Conservation (phyloP, 2,329 filamentous ascomycete species). For the Pyricularia grisea region DNA sequence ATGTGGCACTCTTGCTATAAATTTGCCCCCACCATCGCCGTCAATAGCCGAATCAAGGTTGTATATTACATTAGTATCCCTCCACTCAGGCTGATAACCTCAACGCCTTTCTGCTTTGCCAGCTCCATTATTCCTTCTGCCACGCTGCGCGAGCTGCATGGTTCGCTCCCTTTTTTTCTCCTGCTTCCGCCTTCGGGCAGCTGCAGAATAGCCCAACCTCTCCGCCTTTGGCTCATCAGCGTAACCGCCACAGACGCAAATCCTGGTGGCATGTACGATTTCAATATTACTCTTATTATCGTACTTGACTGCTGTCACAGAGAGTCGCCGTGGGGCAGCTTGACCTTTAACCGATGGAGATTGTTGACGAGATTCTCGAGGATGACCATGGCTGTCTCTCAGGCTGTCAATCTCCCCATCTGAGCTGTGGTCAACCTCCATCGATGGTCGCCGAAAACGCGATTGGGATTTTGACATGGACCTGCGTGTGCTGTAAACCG, state of each 20-base stretch:
- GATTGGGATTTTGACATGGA: neutral
- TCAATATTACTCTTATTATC: neutral
- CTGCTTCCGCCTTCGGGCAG: neutral
- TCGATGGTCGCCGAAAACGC: neutral
- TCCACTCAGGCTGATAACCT: neutral
- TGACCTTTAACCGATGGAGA: neutral
- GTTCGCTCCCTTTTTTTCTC: neutral
- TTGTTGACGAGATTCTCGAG: neutral
- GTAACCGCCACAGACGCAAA: neutral
- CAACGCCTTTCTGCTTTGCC: neutral
- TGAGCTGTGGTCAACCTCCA: neutral
- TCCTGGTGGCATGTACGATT: neutral
- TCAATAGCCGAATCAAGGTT: neutral
- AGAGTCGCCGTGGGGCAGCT: neutral
- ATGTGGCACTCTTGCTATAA: neutral
- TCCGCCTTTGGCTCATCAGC: neutral
- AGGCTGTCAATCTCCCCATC: neutral
- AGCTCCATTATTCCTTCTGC: neutral
- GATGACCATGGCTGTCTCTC: neutral
- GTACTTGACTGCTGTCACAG: neutral
- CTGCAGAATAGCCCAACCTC: neutral
- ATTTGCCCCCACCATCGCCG: neutral
- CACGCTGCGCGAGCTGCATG: neutral
- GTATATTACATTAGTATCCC: neutral
- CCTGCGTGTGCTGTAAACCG: neutral